These are phyloP conservation scores for Eustoma russellianum DNA, from an alignment of 257 asterid genomes.

Conservation along the genomic window DNA sequence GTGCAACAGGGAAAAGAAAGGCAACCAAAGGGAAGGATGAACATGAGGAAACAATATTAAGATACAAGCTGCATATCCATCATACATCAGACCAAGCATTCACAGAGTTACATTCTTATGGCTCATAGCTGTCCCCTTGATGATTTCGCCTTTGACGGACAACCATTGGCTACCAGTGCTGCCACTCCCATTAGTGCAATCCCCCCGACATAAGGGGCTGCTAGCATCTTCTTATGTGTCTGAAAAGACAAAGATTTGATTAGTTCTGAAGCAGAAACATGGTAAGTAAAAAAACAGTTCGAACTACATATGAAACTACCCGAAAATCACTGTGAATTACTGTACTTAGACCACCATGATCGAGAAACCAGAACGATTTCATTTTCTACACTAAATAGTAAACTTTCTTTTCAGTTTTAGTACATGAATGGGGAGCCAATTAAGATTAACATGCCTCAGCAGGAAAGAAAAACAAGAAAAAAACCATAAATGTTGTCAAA, in stretches of 20 bases:
- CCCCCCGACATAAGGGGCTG: constrained; percentile 17
- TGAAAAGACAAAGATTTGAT: constrained; percentile 11
- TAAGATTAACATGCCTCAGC: not conserved
- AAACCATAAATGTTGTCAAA: not conserved
- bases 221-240: constrained; percentile 18
- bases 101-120: constrained; percentile 17
- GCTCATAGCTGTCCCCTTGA: constrained; percentile 34
- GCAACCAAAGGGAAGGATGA: not conserved
- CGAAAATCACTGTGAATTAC: too few species aligned
- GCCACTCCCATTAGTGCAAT: constrained; percentile 29
- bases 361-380: too few species aligned
- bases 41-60: not conserved
- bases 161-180: constrained; percentile 12
- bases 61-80: not conserved
- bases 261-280: too few species aligned
- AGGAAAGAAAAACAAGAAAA: too few species aligned
- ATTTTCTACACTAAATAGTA: too few species aligned
- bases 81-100: not conserved
- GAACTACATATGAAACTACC: too few species aligned
- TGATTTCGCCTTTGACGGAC: constrained; percentile 11
- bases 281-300: too few species aligned
- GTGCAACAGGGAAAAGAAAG: not conserved
- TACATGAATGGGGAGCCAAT: too few species aligned
- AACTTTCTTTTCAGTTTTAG: too few species aligned
- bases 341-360: too few species aligned